Evolutionary conservation across 2,329 filamentous ascomycete genomes (phyloP).

Genomic region (Tricladium varicosporioides): DNA sequence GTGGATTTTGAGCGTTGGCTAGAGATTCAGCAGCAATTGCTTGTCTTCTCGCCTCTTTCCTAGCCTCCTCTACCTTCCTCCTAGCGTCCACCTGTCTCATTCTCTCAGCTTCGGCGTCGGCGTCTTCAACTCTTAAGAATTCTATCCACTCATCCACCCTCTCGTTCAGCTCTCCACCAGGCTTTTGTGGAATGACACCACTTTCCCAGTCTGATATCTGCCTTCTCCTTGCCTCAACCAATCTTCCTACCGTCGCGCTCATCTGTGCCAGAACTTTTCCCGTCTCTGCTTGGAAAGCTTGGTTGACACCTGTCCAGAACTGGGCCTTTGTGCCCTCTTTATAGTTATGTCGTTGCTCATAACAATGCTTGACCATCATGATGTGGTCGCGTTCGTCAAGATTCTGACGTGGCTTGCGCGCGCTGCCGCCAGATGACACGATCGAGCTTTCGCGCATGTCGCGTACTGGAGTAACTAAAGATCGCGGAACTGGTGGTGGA

Average conservation of each 20-base stretch:
- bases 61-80: constrained; percentile 31
- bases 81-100: constrained; percentile 34
- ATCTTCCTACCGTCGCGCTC: constrained; percentile 34
- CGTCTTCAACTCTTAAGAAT: constrained; percentile 34
- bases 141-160: constrained; percentile 34
- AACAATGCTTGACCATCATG: constrained; percentile 32
- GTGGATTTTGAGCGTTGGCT: constrained; percentile 19
- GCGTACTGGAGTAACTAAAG: constrained; percentile 30
- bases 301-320: constrained; percentile 33
- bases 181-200: constrained; percentile 31
- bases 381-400: constrained; percentile 34
- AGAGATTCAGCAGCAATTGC: constrained; percentile 30
- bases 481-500: constrained; percentile 30
- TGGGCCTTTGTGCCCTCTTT: constrained; percentile 35
- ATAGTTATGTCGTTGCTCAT: constrained; percentile 30
- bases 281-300: constrained; percentile 31
- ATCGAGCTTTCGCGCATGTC: constrained; percentile 33
- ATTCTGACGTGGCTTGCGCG: constrained; percentile 35
- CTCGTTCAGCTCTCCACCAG: constrained; percentile 32
- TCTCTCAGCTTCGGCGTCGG: constrained; percentile 32
- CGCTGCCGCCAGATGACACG: constrained; percentile 27
- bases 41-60: constrained; percentile 32
- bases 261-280: constrained; percentile 34
- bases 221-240: constrained; percentile 31
- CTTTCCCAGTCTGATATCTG: constrained; percentile 34